Evolutionary conservation across 2,329 filamentous ascomycete genomes (phyloP), one percentile per base, ranked within the genome.

Genomic region (Fusarium continuum): DNA sequence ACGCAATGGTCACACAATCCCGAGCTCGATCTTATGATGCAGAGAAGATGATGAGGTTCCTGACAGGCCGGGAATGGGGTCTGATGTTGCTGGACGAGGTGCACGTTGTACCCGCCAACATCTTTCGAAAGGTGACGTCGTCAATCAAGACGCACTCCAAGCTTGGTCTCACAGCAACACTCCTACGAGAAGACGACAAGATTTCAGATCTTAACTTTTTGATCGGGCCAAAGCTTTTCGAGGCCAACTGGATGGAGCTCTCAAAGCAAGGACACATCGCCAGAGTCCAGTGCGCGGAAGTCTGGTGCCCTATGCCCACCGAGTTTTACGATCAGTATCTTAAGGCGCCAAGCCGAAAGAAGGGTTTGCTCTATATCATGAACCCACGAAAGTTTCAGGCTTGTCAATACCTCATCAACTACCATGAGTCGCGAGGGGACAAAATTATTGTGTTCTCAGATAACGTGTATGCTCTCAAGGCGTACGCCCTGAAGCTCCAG

Each of bases 191-290:
- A 78, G 95, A 99, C 72, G 94, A 99, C 82, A 98, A 98, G 80
- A 99, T 99, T 73, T 92, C 91, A 22, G 93, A 98, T 81, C 79
- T 99, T 39, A 99, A 99, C 76, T 99, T 98, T 74, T 80, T 99
- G 55, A 98, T 99, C 71, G 95, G 95, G 0, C 95, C 95, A 1
- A 99, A 99, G 76, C 82, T 99, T 1, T 99, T 97, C 74, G 95
- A 99, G 77, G 95, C 95, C 23, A 99, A 99, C 75, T 99, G 95
- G 95, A 97, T 98, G 88, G 95, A 99, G 76, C 85, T 99, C 34
- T 95, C 94, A 2, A 92, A 97, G 72, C 93, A 97, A 77, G 95
- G 95, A 1, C 93, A 97, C 73, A 99, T 99, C 75, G 95, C 95
- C 29, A 90, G 92, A 68, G 95, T 99, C 3, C 95, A 99, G 76